Base-by-base conservation (phyloP, 2,329 filamentous ascomycete genomes). In the Exophiala phaeomuriformis region DNA sequence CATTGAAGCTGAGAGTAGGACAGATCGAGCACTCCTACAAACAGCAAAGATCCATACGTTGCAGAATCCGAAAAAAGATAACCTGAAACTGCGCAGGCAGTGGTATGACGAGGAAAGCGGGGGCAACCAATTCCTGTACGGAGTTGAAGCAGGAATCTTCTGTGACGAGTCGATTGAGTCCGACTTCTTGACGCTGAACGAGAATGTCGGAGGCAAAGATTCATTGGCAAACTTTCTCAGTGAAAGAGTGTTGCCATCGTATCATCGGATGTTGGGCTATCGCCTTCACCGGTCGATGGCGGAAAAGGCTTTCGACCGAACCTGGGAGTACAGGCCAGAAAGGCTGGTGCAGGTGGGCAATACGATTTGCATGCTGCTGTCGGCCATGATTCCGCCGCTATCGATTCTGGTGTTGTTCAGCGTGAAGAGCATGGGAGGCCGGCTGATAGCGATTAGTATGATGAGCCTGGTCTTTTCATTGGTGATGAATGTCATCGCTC, bases 91-190 rank as follows among this genome's bases (percentile, higher is more conserved):
- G 29, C 58, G 57, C 33, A 52, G 51, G 37, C 47, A 51, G 36
- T 61, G 59, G 59, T 59, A 61, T 42, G 59, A 61, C 53, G 56
- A 61, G 51, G 56, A 61, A 49, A 54, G 46, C 41, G 58, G 58
- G 40, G 58, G 58, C 31, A 48, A 56, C 31, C 50, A 56, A 12
- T 59, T 58, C 47, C 36, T 61, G 51, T 52, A 55, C 30, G 58
- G 58, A 7, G 48, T 61, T 33, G 58, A 61, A 53, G 59, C 54
- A n/a, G 56, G 52, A 19, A 56, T 61, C 12, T 59, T 61, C 49
- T 40, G 57, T 28, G 57, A 59, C 28, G 29, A 39, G 8, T 46
- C 27, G 27, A 50, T 52, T 32, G 55, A 58, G 10, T 35, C 50
- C 36, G 59, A 59, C 48, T 33, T 61, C 43, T 42, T 61, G 50